These are phyloP conservation scores for Suhomyces emberorum DNA, from an alignment of 805 yeast genomes.

Conservation along the genomic window DNA sequence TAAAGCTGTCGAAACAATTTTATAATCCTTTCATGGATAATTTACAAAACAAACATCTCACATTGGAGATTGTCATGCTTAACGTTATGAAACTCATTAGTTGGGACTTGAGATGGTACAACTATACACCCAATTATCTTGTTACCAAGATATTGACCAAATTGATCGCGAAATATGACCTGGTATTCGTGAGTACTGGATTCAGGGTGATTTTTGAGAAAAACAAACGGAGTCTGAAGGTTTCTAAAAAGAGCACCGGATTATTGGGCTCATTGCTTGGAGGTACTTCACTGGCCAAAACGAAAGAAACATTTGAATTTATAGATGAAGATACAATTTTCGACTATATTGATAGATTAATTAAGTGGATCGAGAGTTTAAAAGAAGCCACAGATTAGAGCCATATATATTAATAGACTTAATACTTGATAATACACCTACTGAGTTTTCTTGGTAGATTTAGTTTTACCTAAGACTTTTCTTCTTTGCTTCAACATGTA, in stretches of 20 bases:
- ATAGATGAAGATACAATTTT: conserved; percentile 30
- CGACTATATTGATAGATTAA: conserved; percentile 26
- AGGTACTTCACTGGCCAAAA: conserved; percentile 6
- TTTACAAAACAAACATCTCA: conserved; percentile 26
- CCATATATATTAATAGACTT: conserved; percentile 2
- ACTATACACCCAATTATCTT: conserved; percentile 48
- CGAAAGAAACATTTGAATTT: conserved; percentile 19
- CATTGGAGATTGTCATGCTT: conserved; percentile 32
- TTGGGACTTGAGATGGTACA: conserved; percentile 64
- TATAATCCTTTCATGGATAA: conserved; percentile 20
- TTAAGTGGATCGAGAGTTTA: conserved; percentile 28
- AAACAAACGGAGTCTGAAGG: conserved; percentile 16
- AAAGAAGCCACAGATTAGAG: not conserved
- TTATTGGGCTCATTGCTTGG: conserved; percentile 8
- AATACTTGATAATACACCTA: conserved; percentile 1
- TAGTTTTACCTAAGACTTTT: conserved; percentile 52
- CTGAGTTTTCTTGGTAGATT: conserved; percentile 11
- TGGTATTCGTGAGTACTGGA: conserved; percentile 37
- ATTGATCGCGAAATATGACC: conserved; percentile 39
- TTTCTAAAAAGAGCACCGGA: conserved; percentile 8
- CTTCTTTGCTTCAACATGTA: conserved; percentile 89
- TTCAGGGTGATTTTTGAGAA: conserved; percentile 37
- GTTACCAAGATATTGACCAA: conserved; percentile 41
- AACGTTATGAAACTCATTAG: conserved; percentile 46
- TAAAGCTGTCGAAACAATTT: conserved; percentile 17